Evolutionary conservation across 148 eudicot species (phyloP).

Genomic region (Silene latifolia): DNA sequence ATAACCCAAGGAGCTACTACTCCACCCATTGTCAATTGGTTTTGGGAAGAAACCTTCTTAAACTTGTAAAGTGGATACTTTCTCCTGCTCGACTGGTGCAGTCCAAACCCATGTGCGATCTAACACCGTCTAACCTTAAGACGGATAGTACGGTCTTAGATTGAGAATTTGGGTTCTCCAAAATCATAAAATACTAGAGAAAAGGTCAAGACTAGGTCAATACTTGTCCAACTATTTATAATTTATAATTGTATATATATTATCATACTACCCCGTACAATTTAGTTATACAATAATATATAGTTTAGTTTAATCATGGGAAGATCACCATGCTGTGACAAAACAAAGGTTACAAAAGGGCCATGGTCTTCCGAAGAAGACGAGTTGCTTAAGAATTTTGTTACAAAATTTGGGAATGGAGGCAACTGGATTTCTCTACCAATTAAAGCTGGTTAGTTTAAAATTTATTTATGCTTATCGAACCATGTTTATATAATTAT

Average conservation of each 20-base stretch:
- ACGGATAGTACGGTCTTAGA: no score
- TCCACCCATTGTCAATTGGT: no score
- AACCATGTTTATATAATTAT: not conserved
- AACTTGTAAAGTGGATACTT: no score
- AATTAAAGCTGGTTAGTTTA: constrained; percentile 26
- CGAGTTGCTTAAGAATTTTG: constrained; percentile 23
- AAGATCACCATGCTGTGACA: constrained; percentile 45
- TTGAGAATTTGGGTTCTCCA: no score
- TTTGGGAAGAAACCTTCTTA: no score
- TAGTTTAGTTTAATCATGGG: constrained; percentile 23
- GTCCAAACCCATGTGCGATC: no score
- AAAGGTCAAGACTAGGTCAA: constrained; percentile 7
- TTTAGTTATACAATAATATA: no score
- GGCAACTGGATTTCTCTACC: constrained; percentile 39
- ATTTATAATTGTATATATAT: not conserved
- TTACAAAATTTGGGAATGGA: constrained; percentile 26
- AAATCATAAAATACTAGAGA: not conserved
- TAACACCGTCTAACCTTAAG: no score
- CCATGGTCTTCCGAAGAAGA: constrained; percentile 43
- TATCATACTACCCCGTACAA: not conserved
- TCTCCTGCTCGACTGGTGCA: no score
- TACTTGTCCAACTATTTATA: not conserved
- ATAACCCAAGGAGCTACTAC: no score
- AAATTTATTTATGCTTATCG: not conserved
- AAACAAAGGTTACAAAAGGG: constrained; percentile 36